phyloP scores from a whole-genome alignment of 495 filamentous ascomycete species.

The Collariella sp. region DNA sequence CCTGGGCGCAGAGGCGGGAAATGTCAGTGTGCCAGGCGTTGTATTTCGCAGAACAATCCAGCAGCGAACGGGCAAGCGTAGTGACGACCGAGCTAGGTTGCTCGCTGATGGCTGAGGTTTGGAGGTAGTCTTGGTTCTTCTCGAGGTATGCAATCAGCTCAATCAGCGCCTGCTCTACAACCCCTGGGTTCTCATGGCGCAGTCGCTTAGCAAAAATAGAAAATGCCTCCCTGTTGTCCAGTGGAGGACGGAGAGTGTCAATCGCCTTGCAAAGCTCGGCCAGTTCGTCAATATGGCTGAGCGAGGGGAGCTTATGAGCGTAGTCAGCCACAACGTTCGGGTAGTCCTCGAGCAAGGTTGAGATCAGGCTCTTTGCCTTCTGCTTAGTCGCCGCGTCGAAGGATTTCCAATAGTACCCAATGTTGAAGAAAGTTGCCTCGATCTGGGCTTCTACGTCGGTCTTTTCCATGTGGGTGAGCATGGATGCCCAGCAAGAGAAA shows the following conservation, averaged over 20 bases:
- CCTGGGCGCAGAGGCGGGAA: slow-evolving; percentile 62
- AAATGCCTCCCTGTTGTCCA: slow-evolving; percentile 47
- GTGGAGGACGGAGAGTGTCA: slow-evolving; percentile 48
- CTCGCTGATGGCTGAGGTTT: slow-evolving; percentile 72
- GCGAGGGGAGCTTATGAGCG: slow-evolving; percentile 66
- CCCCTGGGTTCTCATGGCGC: slow-evolving; percentile 70
- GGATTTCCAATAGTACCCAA: slow-evolving; percentile 67
- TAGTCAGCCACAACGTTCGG: slow-evolving; percentile 49
- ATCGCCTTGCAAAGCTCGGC: slow-evolving; percentile 56
- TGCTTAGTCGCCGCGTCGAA: slow-evolving; percentile 54
- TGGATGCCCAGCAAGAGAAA: slow-evolving; percentile 73
- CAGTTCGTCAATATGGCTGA: slow-evolving; percentile 63
- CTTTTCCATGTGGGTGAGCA: slow-evolving; percentile 63
- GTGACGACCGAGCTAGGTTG: slow-evolving; percentile 71
- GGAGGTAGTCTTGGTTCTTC: slow-evolving; percentile 68
- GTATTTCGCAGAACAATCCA: slow-evolving; percentile 77
- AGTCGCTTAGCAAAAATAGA: slow-evolving; percentile 62
- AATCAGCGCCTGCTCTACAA: slow-evolving; percentile 67
- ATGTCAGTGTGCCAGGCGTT: slow-evolving; percentile 58
- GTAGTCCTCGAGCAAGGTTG: slow-evolving; percentile 55
- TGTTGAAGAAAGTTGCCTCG: slow-evolving; percentile 79
- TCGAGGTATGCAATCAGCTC: slow-evolving; percentile 69
- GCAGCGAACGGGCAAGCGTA: slow-evolving; percentile 60
- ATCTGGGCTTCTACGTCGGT: slow-evolving; percentile 71
- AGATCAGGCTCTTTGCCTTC: slow-evolving; percentile 52